Percentiles rank a stretch among this genome's conserved stretches.
Conservation (phyloP, 257 asterid genomes). For the Mitragyna speciosa region DNA sequence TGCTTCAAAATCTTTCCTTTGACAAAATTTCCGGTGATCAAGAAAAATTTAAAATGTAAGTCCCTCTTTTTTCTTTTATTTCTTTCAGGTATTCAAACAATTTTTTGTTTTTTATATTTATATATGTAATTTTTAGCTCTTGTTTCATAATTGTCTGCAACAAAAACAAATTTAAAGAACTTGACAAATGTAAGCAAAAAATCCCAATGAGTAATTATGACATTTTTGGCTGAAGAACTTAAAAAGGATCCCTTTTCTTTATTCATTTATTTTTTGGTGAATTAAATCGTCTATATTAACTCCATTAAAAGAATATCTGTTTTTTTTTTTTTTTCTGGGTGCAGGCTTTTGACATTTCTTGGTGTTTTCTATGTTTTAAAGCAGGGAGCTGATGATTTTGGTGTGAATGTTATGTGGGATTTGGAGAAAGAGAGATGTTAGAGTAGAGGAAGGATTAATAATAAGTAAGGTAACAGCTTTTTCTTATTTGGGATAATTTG, state of each 20-base stretch:
- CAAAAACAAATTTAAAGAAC: neutral
- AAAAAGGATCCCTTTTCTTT: neutral
- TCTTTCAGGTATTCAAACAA: neutral
- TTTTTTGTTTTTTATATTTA: neutral
- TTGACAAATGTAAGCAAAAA: neutral
- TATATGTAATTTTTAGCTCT: neutral
- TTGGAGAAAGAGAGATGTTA: constrained; percentile 10
- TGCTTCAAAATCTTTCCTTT: neutral
- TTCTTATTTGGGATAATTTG: neutral
- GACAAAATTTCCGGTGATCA: neutral
- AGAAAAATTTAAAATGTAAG: neutral
- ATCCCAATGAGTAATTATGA: neutral
- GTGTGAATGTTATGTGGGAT: constrained; percentile 11
- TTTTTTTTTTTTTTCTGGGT: neutral
- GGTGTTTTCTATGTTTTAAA: neutral
- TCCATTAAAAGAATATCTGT: neutral
- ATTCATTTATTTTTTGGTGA: neutral
- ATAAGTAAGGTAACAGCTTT: neutral
- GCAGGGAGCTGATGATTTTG: constrained; percentile 13
- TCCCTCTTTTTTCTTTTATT: neutral
- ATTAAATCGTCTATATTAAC: too few relatives aligned
- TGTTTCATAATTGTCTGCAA: neutral
- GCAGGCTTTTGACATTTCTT: neutral
- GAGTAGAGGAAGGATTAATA: neutral
- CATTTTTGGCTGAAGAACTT: constrained; percentile 2